Base-by-base conservation (phyloP, 805 yeast species). In the Teunomyces tritomae region DNA sequence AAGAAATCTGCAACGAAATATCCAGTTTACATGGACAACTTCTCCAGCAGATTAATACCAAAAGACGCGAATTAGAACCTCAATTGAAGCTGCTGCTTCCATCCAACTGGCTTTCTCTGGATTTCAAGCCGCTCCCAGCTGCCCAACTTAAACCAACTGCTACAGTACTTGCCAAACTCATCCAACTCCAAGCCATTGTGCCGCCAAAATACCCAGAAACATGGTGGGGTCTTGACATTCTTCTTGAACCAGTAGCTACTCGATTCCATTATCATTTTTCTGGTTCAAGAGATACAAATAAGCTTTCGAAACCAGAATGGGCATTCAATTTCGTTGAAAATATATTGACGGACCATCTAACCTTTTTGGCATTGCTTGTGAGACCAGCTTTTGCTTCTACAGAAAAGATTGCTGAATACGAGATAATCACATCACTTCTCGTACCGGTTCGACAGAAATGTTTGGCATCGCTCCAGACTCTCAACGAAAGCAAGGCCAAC, bases 261-360 rank as follows among this genome's bases (percentile, higher is more conserved):
- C 71, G 87, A 36, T 81, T 87, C 57, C 65, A 71, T 35, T 86
- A 67, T 64, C 89, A 87, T 58, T 86, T 85, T 57, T 77, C 78
- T 43, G 68, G 78, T 4, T 39, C 59, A 1, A 68, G 63, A 34
- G 85, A 83, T 29, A 85, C 91, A 0, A 84, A 84, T 56, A 76
- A 80, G 39, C 57, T 80, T 24, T 83, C 84, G 48, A 82, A 82
- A 56, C 91, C 92, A 1, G 91, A 86, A 58, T 85, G 89, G 85
- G 77, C 83, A 3, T 73, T 85, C 49, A 63, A 68, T 13, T 85
- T 76, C 55, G 58, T 78, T 5, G 76, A 73, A 49, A 68, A 70
- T 10, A 78, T 74, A 50, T 46, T 79, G 14, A 52, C 57, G 6
- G 70, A 67, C 24, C 73, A 79, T 45, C 45, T 78, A 14, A 57